Conservation (phyloP, 257 asterid species). For the Phtheirospermum japonicum region DNA sequence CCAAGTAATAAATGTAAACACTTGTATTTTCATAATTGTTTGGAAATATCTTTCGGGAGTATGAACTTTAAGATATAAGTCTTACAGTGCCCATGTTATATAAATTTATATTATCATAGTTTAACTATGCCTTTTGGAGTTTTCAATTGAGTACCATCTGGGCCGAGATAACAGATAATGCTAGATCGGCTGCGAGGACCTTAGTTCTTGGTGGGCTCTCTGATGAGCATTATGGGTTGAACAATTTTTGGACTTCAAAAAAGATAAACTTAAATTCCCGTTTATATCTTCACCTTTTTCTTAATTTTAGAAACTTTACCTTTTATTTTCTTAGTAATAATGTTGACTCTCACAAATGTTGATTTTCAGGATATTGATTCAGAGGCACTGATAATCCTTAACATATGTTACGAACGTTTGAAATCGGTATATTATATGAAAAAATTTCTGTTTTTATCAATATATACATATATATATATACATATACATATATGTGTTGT, state of each 20-base stretch:
- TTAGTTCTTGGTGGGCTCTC: constrained; percentile 87
- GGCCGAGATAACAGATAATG: constrained; percentile 91
- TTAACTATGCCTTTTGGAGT: too few species aligned
- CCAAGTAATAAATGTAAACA: too few species aligned
- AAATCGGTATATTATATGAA: constrained; percentile 49
- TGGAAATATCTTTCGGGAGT: too few species aligned
- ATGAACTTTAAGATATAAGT: not conserved
- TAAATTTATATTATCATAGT: too few species aligned
- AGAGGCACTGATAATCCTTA: constrained; percentile 64
- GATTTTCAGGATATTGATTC: constrained; percentile 68
- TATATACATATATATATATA: too few species aligned
- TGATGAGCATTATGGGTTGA: constrained; percentile 67
- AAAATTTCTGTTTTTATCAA: not conserved
- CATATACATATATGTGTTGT: too few species aligned
- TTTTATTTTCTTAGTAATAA: too few species aligned
- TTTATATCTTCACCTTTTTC: constrained; percentile 1
- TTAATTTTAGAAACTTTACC: not conserved
- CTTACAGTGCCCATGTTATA: too few species aligned
- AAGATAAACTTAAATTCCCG: constrained; percentile 53
- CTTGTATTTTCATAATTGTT: too few species aligned
- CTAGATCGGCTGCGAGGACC: constrained; percentile 85
- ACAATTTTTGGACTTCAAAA: constrained; percentile 79
- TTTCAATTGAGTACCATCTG: constrained; percentile 94
- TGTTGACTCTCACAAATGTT: constrained; percentile 3
- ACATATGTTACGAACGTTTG: constrained; percentile 70